Percentiles rank a stretch among this genome's conserved stretches.
Evolutionary conservation across 1,139 yeast species (phyloP).

Genomic region (Trichomonascaceae sp.): DNA sequence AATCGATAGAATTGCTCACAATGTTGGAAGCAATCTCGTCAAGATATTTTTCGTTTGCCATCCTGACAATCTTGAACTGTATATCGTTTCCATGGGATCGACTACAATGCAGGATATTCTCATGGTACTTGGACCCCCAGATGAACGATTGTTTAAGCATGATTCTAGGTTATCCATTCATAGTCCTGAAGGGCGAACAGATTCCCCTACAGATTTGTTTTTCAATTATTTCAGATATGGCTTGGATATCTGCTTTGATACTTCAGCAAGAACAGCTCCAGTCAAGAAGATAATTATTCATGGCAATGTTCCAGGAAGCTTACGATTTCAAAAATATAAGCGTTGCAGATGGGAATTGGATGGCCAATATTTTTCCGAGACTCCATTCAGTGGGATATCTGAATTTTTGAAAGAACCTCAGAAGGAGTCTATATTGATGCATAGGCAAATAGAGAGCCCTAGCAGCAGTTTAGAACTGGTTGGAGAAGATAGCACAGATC

Average conservation of each 20-base stretch:
- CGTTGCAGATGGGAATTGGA: constrained; percentile 28
- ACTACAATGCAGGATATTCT: constrained; percentile 29
- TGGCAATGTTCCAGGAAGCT: constrained; percentile 31
- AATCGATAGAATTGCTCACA: constrained; percentile 15
- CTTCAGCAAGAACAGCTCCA: constrained; percentile 19
- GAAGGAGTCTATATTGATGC: constrained; percentile 24
- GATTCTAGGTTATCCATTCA: constrained; percentile 28
- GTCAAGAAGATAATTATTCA: constrained; percentile 29
- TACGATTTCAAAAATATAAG: constrained; percentile 27
- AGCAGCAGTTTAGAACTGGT: constrained; percentile 27
- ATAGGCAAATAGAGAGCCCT: constrained; percentile 25
- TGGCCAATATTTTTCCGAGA: constrained; percentile 16
- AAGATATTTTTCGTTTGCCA: constrained; percentile 18
- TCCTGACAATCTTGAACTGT: constrained; percentile 13
- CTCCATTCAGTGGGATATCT: constrained; percentile 14
- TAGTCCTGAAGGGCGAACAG: constrained; percentile 21
- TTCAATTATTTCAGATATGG: constrained; percentile 31
- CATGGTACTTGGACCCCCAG: constrained; percentile 30
- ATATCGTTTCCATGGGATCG: constrained; percentile 13
- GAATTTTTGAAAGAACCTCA: constrained; percentile 8
- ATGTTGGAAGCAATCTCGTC: constrained; percentile 11
- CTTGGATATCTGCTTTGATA: constrained; percentile 29
- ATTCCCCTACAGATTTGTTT: constrained; percentile 20
- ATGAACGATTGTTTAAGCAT: constrained; percentile 28
- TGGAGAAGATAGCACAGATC: constrained; percentile 19